Evolutionary conservation across 768 basidiomycete species (phyloP).

Genomic region (Leccinum disarticulatum): DNA sequence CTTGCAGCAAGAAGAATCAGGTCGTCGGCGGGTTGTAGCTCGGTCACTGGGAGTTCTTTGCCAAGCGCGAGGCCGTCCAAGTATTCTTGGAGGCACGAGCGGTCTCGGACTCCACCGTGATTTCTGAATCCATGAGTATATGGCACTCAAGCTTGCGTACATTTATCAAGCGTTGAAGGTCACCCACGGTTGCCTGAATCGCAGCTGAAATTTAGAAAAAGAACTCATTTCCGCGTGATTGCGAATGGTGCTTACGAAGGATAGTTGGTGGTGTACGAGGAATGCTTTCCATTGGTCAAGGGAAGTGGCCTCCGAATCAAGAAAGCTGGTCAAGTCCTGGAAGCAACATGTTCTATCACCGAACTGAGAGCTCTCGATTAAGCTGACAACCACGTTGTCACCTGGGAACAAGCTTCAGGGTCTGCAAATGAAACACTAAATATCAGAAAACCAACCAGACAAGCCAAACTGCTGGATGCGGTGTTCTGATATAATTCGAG

Average conservation of each 20-base stretch:
- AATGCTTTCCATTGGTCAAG: slow-evolving; percentile 51
- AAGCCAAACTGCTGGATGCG: too few relatives aligned
- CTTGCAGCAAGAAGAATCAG: slow-evolving; percentile 74
- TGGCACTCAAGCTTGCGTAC: slow-evolving; percentile 71
- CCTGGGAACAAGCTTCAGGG: too few relatives aligned
- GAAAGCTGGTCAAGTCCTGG: too few relatives aligned
- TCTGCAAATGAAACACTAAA: too few relatives aligned
- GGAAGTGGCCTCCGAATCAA: too few relatives aligned
- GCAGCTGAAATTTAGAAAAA: slow-evolving; percentile 18
- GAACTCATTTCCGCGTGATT: slow-evolving; percentile 8
- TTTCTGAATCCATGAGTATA: slow-evolving; percentile 47
- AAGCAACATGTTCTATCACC: too few relatives aligned
- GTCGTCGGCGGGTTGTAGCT: slow-evolving; percentile 88
- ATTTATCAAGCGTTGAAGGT: slow-evolving; percentile 71
- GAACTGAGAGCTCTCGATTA: too few relatives aligned
- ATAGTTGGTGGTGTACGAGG: slow-evolving; percentile 46
- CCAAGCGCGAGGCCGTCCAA: slow-evolving; percentile 68
- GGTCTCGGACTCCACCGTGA: slow-evolving; percentile 58
- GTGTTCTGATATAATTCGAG: too few relatives aligned
- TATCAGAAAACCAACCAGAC: too few relatives aligned
- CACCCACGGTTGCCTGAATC: slow-evolving; percentile 47
- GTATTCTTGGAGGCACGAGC: slow-evolving; percentile 57
- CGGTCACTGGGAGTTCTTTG: slow-evolving; percentile 61
- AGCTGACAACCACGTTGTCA: too few relatives aligned
- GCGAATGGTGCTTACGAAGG: slow-evolving; percentile 44